These are phyloP conservation scores for Hypericum androsaemum DNA, from an alignment of 345 rosid genomes.

Conservation along the genomic window DNA sequence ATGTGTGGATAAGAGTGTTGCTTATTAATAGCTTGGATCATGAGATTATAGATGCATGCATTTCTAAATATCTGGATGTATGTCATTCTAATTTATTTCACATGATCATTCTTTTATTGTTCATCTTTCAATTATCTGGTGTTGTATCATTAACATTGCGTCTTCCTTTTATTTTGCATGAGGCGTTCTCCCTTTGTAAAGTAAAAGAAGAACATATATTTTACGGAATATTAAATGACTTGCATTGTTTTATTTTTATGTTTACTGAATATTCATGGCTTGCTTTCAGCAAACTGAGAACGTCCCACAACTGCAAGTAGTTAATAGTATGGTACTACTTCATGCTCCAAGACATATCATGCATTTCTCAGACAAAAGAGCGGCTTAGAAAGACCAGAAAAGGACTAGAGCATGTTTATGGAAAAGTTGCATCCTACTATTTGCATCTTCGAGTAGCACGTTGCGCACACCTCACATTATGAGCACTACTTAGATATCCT, in stretches of 20 bases:
- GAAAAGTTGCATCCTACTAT: slow-evolving; percentile 74
- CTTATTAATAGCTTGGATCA: no score
- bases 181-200: slow-evolving; percentile 80
- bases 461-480: slow-evolving; percentile 72
- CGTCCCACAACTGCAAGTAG: slow-evolving; percentile 82
- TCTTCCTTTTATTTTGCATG: slow-evolving; percentile 33
- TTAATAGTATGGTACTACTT: slow-evolving; percentile 98
- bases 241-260: neutral
- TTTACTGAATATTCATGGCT: slow-evolving; percentile 8
- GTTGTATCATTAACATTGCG: no score
- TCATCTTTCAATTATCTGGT: no score
- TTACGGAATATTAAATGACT: slow-evolving; percentile 3
- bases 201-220: slow-evolving; percentile 29
- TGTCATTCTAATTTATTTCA: no score
- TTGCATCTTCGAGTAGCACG: slow-evolving; percentile 74
- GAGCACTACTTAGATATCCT: slow-evolving; percentile 19
- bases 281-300: slow-evolving; percentile 69
- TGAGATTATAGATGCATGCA: no score
- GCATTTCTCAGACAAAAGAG: slow-evolving; percentile 69
- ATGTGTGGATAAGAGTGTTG: no score
- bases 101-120: no score
- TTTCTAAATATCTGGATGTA: no score
- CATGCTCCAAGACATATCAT: slow-evolving; percentile 73
- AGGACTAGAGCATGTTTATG: slow-evolving; percentile 85
- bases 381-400: slow-evolving; percentile 77